These are phyloP conservation scores for Cordyceps militaris DNA, from an alignment of 2,329 filamentous ascomycete species.

Conservation along the genomic window DNA sequence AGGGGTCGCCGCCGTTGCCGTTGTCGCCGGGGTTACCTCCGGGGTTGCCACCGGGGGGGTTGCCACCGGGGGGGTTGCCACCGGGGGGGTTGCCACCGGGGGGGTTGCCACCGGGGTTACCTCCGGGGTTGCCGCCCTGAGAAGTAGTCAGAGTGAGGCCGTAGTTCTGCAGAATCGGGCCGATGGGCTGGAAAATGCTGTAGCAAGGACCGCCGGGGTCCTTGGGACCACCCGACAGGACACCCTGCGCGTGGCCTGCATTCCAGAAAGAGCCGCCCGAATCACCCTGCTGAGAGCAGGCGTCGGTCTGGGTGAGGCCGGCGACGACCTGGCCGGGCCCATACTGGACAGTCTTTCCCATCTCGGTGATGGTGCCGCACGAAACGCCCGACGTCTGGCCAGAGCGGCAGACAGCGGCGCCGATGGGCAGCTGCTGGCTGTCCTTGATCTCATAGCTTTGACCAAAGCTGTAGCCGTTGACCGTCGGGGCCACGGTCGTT, in stretches of 20 bases:
- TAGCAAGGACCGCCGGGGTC: too few relatives aligned
- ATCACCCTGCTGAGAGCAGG: constrained; percentile 35
- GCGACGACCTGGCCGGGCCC: constrained; percentile 24
- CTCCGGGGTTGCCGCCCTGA: too few relatives aligned
- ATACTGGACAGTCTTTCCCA: not conserved
- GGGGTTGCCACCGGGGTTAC: too few relatives aligned
- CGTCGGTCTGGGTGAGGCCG: constrained; percentile 32
- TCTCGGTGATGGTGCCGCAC: not conserved
- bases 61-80: too few relatives aligned
- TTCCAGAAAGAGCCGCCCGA: constrained; percentile 32
- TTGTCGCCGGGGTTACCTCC: too few relatives aligned
- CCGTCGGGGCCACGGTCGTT: not conserved
- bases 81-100: too few relatives aligned
- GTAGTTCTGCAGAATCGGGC: constrained; percentile 33
- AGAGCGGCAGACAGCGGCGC: not conserved
- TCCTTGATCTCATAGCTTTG: not conserved
- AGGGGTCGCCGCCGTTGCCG: too few relatives aligned
- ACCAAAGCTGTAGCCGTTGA: not conserved
- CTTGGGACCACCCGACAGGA: constrained; percentile 27
- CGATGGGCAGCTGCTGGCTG: not conserved
- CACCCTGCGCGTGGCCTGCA: constrained; percentile 35
- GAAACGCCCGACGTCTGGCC: not conserved
- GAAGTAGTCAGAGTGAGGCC: constrained; percentile 25
- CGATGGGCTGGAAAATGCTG: constrained; percentile 38
- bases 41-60: too few relatives aligned